Conservation (phyloP, 768 basidiomycete genomes). For the Trametes cinnabarina region DNA sequence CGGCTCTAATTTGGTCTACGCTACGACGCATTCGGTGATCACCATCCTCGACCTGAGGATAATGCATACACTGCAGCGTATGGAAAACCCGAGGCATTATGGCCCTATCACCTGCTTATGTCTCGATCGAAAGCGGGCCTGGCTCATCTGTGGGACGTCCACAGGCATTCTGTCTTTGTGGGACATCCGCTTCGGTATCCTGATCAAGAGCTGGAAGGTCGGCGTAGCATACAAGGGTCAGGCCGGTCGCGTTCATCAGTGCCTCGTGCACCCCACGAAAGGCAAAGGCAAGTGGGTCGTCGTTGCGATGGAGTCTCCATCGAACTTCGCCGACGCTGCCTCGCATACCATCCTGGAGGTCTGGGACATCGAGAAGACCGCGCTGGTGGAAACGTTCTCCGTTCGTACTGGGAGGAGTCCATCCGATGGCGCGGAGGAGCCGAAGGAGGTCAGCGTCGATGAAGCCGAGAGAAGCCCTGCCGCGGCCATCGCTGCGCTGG, state of each 20-base stretch:
- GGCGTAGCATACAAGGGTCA: conserved; percentile 52
- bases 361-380: conserved; percentile 87
- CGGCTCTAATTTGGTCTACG: conserved; percentile 80
- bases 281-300: conserved; percentile 90
- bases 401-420: conserved; percentile 47
- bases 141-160: conserved; percentile 88
- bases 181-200: conserved; percentile 92
- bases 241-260: conserved; percentile 65
- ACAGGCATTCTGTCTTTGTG: conserved; percentile 84
- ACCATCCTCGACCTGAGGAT: conserved; percentile 80
- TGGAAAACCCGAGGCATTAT: conserved; percentile 82
- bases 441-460: conserved; percentile 47
- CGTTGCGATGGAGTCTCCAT: conserved; percentile 63
- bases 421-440: conserved; percentile 52
- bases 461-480: conserved; percentile 66
- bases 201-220: conserved; percentile 85
- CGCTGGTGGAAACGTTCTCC: conserved; percentile 76
- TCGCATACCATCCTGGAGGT: conserved; percentile 68
- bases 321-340: conserved; percentile 20
- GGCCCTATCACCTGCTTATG: conserved; percentile 87
- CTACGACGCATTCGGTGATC: conserved; percentile 78
- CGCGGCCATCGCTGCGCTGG: conserved; percentile 74
- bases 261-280: conserved; percentile 79
- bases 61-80: conserved; percentile 70
- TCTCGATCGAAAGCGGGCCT: conserved; percentile 78